These are phyloP conservation scores for Bacterosira constricta DNA, from an alignment of 108 stramenopile species.

Conservation along the genomic window DNA sequence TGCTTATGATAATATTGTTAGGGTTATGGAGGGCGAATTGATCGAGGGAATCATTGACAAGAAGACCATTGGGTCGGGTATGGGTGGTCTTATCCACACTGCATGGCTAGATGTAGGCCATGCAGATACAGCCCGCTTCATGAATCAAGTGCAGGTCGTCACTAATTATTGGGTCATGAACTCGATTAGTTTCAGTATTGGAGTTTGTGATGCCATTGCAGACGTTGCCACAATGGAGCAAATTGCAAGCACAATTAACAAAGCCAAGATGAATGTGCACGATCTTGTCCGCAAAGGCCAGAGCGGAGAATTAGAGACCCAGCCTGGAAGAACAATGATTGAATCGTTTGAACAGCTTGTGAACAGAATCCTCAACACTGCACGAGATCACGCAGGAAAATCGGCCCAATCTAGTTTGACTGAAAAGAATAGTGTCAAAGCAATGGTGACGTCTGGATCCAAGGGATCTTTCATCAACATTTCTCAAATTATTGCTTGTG, in stretches of 20 bases:
- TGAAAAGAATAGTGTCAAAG: conserved; percentile 96
- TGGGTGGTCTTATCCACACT: conserved; percentile 97
- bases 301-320: conserved; percentile 92
- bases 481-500: conserved; percentile 99
- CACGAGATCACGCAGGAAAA: conserved; percentile 96
- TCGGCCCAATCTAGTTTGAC: conserved; percentile 90
- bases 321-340: conserved; percentile 98
- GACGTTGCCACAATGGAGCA: conserved; percentile 94
- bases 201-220: conserved; percentile 97
- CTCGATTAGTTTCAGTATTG: conserved; percentile 94
- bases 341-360: conserved; percentile 97
- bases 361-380: conserved; percentile 96
- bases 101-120: conserved; percentile 95
- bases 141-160: conserved; percentile 97
- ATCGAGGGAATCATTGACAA: conserved; percentile 97
- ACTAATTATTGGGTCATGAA: conserved; percentile 97
- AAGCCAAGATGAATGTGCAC: conserved; percentile 94
- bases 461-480: conserved; percentile 99
- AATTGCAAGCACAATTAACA: conserved; percentile 95
- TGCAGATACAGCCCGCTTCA: conserved; percentile 93
- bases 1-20: conserved; percentile 88
- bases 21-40: conserved; percentile 93
- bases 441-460: conserved; percentile 97
- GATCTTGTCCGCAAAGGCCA: conserved; percentile 97
- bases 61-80: conserved; percentile 93